Conservation (phyloP, 306 rosid genomes). For the Medicago truncatula region DNA sequence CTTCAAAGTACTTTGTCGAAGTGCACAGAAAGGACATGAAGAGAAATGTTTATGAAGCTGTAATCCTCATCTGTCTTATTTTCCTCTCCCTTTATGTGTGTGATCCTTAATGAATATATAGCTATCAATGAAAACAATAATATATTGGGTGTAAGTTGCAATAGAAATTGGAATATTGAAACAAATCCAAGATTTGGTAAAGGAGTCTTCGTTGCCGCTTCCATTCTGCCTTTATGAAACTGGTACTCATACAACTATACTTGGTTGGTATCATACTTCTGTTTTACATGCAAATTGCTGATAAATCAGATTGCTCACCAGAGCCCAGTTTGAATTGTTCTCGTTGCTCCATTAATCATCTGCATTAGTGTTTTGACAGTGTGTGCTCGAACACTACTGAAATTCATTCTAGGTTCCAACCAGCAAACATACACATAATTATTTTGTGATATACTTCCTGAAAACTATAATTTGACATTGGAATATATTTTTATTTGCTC, state of each 20-base stretch:
- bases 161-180: constrained; percentile 14
- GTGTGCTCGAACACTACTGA: neutral
- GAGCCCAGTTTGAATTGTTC: constrained; percentile 8
- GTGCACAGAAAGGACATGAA: neutral
- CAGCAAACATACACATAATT: neutral
- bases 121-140: neutral
- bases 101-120: neutral
- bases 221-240: constrained; percentile 15
- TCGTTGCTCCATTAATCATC: neutral
- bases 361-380: neutral
- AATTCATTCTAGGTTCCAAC: constrained; percentile 11
- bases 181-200: constrained; percentile 3
- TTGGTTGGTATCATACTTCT: constrained; percentile 17
- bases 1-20: neutral
- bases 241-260: neutral
- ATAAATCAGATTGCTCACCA: constrained; percentile 10
- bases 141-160: constrained; percentile 14
- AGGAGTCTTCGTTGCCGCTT: neutral
- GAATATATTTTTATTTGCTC: constrained; percentile 22
- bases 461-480: neutral
- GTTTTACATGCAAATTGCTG: constrained; percentile 24
- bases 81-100: neutral
- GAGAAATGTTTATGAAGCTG: neutral
- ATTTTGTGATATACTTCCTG: neutral
- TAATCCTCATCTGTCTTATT: no score